Percentiles rank a stretch among this genome's conserved stretches.
Conservation (phyloP, 2,329 filamentous ascomycete genomes). For the Arthrobotrys musiformis region DNA sequence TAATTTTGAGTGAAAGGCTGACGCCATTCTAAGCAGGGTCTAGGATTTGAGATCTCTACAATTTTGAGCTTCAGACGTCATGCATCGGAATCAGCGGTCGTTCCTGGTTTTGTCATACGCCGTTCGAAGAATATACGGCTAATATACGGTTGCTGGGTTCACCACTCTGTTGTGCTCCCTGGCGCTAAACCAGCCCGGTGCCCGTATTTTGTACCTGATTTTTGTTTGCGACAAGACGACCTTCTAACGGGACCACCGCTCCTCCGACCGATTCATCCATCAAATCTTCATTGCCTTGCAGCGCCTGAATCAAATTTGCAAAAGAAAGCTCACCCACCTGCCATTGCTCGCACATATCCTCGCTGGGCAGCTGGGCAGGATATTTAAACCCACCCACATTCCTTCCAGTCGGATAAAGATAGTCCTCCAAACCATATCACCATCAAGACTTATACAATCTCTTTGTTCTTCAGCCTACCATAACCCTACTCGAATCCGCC, state of each 20-base stretch:
- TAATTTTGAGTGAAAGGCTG: neutral
- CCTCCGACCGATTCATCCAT: conserved; percentile 20
- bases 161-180: conserved; percentile 18
- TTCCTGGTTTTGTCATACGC: conserved; percentile 18
- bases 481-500: neutral
- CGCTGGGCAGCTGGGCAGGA: neutral
- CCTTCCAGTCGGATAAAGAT: conserved; percentile 13
- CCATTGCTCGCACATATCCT: neutral
- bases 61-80: conserved; percentile 22
- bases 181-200: too few species aligned
- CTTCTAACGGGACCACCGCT: neutral
- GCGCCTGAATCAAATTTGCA: too few species aligned
- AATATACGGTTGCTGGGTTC: conserved; percentile 25
- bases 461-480: neutral
- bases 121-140: neutral
- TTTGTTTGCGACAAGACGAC: conserved; percentile 36
- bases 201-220: conserved; percentile 38
- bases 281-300: conserved; percentile 9
- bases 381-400: conserved; percentile 32
- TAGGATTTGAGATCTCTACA: neutral
- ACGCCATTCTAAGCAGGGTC: neutral
- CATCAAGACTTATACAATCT: neutral
- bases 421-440: conserved; percentile 24
- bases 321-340: neutral
- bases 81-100: conserved; percentile 45